Conservation (phyloP, 305 asterid species). For the Solanum hybrid region DNA sequence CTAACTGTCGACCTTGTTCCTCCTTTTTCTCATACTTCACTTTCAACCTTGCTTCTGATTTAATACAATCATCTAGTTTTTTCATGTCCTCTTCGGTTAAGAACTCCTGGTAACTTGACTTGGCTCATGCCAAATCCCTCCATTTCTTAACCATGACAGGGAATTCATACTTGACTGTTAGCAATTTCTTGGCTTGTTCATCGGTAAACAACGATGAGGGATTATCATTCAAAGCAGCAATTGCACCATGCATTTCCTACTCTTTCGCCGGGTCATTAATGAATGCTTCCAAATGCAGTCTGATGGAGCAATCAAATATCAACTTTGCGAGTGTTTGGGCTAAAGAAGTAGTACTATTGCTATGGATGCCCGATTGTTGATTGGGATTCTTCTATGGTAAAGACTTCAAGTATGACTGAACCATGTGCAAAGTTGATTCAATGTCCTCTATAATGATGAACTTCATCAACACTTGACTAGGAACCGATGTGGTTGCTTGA, state of each 20-base stretch:
- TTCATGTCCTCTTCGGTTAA: background rate
- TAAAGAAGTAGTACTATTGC: background rate
- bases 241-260: background rate
- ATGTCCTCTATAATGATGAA: background rate
- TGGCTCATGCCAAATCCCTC: background rate
- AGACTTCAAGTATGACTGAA: background rate
- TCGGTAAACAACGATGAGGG: background rate
- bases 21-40: background rate
- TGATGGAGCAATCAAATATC: background rate
- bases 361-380: background rate
- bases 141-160: slow-evolving; percentile 2
- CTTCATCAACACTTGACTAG: background rate
- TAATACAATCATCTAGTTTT: background rate
- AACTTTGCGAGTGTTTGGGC: background rate
- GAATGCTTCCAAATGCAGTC: background rate
- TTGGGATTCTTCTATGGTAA: background rate
- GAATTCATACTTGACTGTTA: slow-evolving; percentile 4
- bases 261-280: background rate
- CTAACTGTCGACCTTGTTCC: background rate
- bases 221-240: background rate
- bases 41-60: background rate
- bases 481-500: background rate
- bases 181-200: background rate
- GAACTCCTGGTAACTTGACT: background rate
- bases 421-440: background rate